phyloP scores from a whole-genome alignment of 441 rosid species.

The Adansonia rubrostipa region DNA sequence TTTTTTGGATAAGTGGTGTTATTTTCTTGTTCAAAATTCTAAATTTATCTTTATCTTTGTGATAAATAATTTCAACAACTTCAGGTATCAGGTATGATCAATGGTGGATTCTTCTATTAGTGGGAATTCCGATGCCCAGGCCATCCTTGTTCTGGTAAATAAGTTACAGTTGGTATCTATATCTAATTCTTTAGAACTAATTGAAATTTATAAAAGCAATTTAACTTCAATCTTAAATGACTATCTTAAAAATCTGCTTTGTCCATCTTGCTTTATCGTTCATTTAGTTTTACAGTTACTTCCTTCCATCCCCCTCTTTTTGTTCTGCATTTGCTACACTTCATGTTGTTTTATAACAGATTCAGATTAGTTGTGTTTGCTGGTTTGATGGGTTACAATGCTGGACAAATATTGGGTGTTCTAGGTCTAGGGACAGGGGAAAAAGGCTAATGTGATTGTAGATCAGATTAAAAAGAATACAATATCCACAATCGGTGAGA shows the following conservation, averaged over 20 bases:
- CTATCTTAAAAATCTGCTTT: neutral
- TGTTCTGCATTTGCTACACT: neutral
- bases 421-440: neutral
- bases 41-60: neutral
- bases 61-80: neutral
- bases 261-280: neutral
- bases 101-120: neutral
- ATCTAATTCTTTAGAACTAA: neutral
- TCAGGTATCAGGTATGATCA: neutral
- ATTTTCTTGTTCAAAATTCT: neutral
- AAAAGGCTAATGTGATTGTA: neutral
- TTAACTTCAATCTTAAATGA: neutral
- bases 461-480: neutral
- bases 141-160: constrained; percentile 1
- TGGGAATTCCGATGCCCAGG: neutral
- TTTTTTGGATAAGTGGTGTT: neutral
- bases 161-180: neutral
- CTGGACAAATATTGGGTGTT: neutral
- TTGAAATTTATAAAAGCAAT: neutral
- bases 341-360: neutral
- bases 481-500: neutral
- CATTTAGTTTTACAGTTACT: neutral
- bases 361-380: neutral
- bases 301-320: neutral
- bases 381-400: neutral